Conservation (phyloP, 306 rosid species). For the Hippophae gyantsensis region DNA sequence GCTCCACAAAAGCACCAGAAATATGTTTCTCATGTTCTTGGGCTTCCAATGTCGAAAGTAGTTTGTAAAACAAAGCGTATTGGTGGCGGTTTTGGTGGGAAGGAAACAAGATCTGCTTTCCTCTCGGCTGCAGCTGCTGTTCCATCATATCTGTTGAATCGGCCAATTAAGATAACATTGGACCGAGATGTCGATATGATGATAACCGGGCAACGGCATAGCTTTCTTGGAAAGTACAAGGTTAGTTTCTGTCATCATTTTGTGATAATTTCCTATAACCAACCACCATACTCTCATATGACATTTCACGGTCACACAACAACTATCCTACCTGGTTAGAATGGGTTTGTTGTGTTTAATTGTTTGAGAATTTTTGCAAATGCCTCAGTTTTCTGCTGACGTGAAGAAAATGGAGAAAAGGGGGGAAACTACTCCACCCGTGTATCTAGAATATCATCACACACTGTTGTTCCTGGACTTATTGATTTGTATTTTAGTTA, state of each 20-base stretch:
- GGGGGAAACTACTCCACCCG: neutral
- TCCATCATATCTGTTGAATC: slow-evolving; percentile 76
- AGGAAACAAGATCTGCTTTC: slow-evolving; percentile 87
- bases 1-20: slow-evolving; percentile 96
- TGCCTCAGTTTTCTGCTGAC: neutral
- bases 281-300: too few species aligned
- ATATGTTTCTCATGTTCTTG: slow-evolving; percentile 75
- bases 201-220: slow-evolving; percentile 89
- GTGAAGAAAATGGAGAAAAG: slow-evolving; percentile 4
- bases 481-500: neutral
- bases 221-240: slow-evolving; percentile 95
- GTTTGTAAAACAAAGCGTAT: slow-evolving; percentile 93
- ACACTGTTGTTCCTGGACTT: neutral
- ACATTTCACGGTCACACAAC: too few species aligned
- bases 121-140: slow-evolving; percentile 81
- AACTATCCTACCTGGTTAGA: too few species aligned
- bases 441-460: neutral
- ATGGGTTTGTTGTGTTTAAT: too few species aligned
- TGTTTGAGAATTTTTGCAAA: neutral
- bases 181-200: slow-evolving; percentile 92
- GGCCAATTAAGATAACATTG: slow-evolving; percentile 68
- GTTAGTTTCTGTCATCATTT: slow-evolving; percentile 23
- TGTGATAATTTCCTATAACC: slow-evolving; percentile 1
- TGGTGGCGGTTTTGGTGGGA: slow-evolving; percentile 98
- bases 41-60: slow-evolving; percentile 86